phyloP scores from a whole-genome alignment of 495 filamentous ascomycete species.

The Aspergillus haitiensis region DNA sequence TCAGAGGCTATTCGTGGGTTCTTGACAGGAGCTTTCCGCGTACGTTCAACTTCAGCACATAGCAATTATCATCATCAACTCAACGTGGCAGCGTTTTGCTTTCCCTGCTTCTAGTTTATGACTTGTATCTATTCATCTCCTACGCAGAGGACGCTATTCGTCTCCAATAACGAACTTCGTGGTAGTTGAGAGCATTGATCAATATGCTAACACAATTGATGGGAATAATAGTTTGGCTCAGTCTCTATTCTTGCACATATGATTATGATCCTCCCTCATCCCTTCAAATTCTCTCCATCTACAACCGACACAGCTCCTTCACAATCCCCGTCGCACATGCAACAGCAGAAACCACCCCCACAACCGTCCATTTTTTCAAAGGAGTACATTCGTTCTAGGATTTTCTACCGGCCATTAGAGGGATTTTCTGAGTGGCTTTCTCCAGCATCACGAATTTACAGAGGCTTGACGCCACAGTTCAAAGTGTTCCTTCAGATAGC shows the following conservation, averaged over 20 bases:
- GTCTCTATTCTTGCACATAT: constrained; percentile 51
- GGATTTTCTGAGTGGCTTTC: constrained; percentile 49
- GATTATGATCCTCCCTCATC: constrained; percentile 48
- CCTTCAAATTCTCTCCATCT: constrained; percentile 44
- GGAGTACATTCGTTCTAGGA: constrained; percentile 36
- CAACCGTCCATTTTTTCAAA: constrained; percentile 40
- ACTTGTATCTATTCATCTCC: neutral
- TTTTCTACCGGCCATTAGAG: constrained; percentile 47
- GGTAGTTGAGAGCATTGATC: no score
- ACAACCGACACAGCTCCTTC: constrained; percentile 29
- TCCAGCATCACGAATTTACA: constrained; percentile 67
- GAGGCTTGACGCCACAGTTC: constrained; percentile 82
- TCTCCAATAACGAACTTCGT: no score
- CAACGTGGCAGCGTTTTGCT: constrained; percentile 3
- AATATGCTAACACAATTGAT: neutral
- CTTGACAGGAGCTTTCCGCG: constrained; percentile 46
- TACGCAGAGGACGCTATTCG: no score
- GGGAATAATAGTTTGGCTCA: constrained; percentile 42
- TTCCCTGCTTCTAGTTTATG: neutral
- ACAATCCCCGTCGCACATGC: constrained; percentile 23
- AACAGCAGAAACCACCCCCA: constrained; percentile 20
- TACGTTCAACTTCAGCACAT: constrained; percentile 28
- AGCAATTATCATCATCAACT: no score
- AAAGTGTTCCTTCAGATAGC: constrained; percentile 91
- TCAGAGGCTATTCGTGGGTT: constrained; percentile 45